Evolutionary conservation across 768 basidiomycete species (phyloP).

Genomic region (Boletus tomentosulus): DNA sequence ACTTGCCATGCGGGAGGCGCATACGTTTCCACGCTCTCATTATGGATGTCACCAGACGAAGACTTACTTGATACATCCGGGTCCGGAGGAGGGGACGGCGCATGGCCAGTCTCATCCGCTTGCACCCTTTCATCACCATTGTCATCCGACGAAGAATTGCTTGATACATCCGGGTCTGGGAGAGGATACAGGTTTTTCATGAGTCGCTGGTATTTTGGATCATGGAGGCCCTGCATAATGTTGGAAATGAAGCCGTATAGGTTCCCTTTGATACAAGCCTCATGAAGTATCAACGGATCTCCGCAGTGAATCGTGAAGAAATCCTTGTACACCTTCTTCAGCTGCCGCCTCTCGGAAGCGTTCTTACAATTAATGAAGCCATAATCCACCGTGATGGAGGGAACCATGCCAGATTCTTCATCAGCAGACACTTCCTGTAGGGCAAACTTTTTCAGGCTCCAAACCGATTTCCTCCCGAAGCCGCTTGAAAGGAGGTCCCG

Average conservation of each 20-base stretch:
- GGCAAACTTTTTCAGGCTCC: slow-evolving; percentile 8
- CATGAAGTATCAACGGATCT: slow-evolving; percentile 34
- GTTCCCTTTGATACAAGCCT: slow-evolving; percentile 32
- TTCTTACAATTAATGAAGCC: slow-evolving; percentile 14
- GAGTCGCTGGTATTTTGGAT: slow-evolving; percentile 26
- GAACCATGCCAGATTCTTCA: neutral
- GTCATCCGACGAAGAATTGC: neutral
- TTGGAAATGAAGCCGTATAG: slow-evolving; percentile 26
- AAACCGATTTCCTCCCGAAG: slow-evolving; percentile 7
- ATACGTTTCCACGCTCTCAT: neutral
- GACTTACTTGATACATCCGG: neutral
- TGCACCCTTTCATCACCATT: too few species aligned
- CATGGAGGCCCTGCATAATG: slow-evolving; percentile 17
- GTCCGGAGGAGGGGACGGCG: neutral
- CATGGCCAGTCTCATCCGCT: too few species aligned
- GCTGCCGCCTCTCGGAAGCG: slow-evolving; percentile 6
- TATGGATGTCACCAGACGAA: neutral
- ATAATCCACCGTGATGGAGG: slow-evolving; percentile 6
- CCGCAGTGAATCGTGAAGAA: slow-evolving; percentile 25
- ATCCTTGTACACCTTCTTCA: slow-evolving; percentile 33
- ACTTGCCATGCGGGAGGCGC: neutral
- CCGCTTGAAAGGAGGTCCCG: neutral
- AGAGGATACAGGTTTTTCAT: slow-evolving; percentile 31
- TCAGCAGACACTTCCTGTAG: neutral
- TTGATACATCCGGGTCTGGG: neutral